Percentiles rank a stretch among this genome's conserved stretches.
Evolutionary conservation across 1,284 basidiomycete genomes (phyloP).

Genomic region (Exobasidium cylindrosporum): DNA sequence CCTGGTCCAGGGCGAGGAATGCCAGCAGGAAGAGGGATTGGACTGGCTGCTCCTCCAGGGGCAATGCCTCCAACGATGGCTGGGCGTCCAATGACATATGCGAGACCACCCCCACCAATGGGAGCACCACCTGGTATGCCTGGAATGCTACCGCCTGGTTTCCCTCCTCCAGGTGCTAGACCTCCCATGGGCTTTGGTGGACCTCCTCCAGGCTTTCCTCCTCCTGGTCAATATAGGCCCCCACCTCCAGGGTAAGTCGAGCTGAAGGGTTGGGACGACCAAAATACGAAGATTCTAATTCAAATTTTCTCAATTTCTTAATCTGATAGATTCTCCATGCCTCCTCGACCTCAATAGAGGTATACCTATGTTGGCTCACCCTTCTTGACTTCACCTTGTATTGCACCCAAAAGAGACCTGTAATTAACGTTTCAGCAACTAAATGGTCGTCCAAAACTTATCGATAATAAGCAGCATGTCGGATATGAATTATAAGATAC

Average conservation of each 20-base stretch:
- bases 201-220: constrained; percentile 37
- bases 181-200: constrained; percentile 18
- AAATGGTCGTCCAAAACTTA: not conserved
- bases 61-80: constrained; percentile 59
- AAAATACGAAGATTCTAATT: not conserved
- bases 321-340: constrained; percentile 5
- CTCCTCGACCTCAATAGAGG: constrained; percentile 6
- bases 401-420: too few relatives aligned
- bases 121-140: constrained; percentile 60
- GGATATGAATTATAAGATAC: not conserved
- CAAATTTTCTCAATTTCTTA: not conserved
- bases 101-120: constrained; percentile 58
- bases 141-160: constrained; percentile 42
- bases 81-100: constrained; percentile 30
- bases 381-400: not conserved
- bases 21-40: constrained; percentile 95
- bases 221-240: constrained; percentile 7
- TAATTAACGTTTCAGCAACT: not conserved
- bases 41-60: constrained; percentile 74
- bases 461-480: not conserved
- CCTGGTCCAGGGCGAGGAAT: constrained; percentile 88
- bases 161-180: constrained; percentile 13
- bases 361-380: not conserved
- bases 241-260: constrained; percentile 12
- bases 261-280: too few relatives aligned